These are phyloP conservation scores for Aleurites moluccanus DNA, from an alignment of 441 rosid genomes.

Conservation along the genomic window DNA sequence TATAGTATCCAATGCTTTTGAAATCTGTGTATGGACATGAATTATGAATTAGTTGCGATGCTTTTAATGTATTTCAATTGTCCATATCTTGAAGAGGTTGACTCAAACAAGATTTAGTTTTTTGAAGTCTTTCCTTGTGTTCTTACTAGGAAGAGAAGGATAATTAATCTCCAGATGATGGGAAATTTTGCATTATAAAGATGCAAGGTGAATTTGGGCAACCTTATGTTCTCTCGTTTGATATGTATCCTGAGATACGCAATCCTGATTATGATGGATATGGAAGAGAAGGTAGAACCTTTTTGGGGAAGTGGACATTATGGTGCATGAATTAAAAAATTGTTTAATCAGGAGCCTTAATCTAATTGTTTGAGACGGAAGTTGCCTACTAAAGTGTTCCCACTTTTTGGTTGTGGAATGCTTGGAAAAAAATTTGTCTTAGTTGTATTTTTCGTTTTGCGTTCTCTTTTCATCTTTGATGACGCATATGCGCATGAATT, in stretches of 20 bases:
- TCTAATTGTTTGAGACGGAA: constrained; percentile 15
- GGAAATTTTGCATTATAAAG: not conserved
- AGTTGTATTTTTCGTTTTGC: not conserved
- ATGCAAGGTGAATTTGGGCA: not conserved
- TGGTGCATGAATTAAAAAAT: not conserved
- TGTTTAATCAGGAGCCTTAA: not conserved
- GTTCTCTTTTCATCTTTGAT: constrained; percentile 10
- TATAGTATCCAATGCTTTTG: not conserved
- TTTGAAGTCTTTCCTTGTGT: not conserved
- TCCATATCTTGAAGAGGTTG: not conserved
- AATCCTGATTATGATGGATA: not conserved
- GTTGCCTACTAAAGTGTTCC: constrained; percentile 13
- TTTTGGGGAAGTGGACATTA: constrained; percentile 2
- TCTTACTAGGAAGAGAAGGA: not conserved
- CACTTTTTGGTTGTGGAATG: constrained; percentile 6
- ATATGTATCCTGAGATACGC: not conserved
- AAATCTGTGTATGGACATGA: not conserved
- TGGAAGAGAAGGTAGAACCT: not conserved
- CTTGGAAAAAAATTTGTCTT: constrained; percentile 1
- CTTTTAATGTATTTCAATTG: not conserved
- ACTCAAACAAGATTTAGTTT: not conserved
- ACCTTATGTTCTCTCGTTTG: not conserved
- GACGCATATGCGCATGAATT: constrained; percentile 11
- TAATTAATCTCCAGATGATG: constrained; percentile 2
- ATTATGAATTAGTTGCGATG: not conserved